These are phyloP conservation scores for Eucalyptus tenuipes DNA, from an alignment of 345 rosid genomes.

Conservation along the genomic window DNA sequence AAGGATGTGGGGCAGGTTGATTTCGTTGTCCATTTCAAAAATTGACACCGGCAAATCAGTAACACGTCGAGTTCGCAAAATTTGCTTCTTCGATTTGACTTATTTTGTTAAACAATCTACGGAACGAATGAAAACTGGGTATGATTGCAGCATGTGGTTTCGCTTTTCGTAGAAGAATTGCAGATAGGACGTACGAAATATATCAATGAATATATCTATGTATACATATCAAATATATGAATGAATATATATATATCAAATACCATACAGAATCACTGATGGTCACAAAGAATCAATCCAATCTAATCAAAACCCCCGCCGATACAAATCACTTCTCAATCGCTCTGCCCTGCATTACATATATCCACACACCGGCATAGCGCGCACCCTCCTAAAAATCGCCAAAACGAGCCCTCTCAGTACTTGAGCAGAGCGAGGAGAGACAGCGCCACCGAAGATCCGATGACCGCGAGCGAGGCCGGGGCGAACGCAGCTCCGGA, in stretches of 20 bases:
- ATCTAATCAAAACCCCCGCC: neutral
- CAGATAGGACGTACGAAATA: neutral
- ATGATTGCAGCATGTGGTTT: neutral
- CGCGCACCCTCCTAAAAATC: neutral
- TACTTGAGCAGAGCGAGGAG: constrained; percentile 7
- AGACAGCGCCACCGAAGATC: constrained; percentile 7
- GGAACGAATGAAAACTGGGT: too few species aligned
- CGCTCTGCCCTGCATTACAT: neutral
- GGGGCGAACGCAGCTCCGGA: constrained; percentile 17
- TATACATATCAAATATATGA: neutral
- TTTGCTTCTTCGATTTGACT: neutral
- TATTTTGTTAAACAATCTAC: neutral
- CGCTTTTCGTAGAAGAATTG: neutral
- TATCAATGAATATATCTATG: too few species aligned
- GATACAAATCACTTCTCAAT: neutral
- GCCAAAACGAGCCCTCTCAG: neutral
- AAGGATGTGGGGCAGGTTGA: neutral
- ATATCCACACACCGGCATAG: neutral
- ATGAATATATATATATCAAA: neutral
- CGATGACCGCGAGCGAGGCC: constrained; percentile 1
- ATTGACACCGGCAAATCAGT: fast-evolving
- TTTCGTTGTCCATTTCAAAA: neutral
- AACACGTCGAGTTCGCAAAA: neutral
- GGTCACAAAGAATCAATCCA: neutral
- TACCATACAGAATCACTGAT: neutral